Evolutionary conservation across 805 yeast genomes (phyloP), one percentile per base, ranked within the genome.

Genomic region (Metschnikowia borealis): DNA sequence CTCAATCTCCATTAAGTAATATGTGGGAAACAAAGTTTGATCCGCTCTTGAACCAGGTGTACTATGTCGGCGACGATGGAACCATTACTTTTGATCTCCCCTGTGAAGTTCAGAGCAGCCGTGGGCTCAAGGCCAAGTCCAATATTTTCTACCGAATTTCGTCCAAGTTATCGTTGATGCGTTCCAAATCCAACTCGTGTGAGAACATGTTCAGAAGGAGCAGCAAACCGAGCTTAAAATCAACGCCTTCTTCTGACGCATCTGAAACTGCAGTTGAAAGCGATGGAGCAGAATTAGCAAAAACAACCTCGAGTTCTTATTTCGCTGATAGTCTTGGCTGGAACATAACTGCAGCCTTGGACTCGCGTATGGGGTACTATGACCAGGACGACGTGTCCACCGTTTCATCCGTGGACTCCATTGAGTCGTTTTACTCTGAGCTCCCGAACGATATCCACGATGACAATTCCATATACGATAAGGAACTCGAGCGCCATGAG

Each of bases 401-500:
- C 10, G 57, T 60, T 3, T 51, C 57, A 38, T 57, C 65, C 1
- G 54, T 51, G 17, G 64, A 66, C 36, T 61, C 66, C 13, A 62
- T 66, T 44, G 67, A 61, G 39, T 56, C 63, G 1, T 63, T 57
- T 42, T 56, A 56, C 49, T 55, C 57, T 35, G 63, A 50, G 45
- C 54, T 57, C 6, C 58, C 52, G 13, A 40, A 43, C 39, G 56
- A 50, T 11, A 52, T 55, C 14, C 50, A 52, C 44, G 54, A 50
- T 47, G 59, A 61, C 14, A 47, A 49, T 11, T 54, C 58, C 14
- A 48, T 57, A 17, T 51, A 50, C 34, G 58, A 58, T 36, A 64
- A 63, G 51, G 75, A 71, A 43, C 55, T 56, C 45, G 77, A 73
- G 54, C 62, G 74, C 51, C 54, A 62, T 29, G 74, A 73, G 59